phyloP scores from a whole-genome alignment of 1,139 yeast species.

The Nakaseomyces uthaithaninus region DNA sequence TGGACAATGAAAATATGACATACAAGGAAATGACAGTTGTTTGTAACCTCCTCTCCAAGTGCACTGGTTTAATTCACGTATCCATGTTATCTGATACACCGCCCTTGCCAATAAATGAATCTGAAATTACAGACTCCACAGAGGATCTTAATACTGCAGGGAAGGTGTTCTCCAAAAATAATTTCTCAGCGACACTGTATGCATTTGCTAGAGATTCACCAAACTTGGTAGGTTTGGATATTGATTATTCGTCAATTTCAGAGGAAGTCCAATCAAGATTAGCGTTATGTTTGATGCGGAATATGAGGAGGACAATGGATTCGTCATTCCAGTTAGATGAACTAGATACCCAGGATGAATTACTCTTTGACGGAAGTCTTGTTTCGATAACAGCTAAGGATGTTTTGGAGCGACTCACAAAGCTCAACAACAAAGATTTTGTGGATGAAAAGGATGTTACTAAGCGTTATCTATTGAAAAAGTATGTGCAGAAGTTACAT shows the following conservation, averaged over 20 bases:
- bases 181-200: conserved; percentile 52
- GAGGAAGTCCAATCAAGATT: conserved; percentile 66
- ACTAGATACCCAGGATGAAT: conserved; percentile 36
- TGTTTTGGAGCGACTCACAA: conserved; percentile 35
- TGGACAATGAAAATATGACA: conserved; percentile 62
- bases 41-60: conserved; percentile 59
- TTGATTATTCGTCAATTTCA: conserved; percentile 58
- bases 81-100: conserved; percentile 39
- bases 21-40: conserved; percentile 48
- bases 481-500: conserved; percentile 44
- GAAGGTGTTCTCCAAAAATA: conserved; percentile 30
- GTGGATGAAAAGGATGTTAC: conserved; percentile 32
- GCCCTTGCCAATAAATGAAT: conserved; percentile 1
- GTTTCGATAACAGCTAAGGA: conserved; percentile 59
- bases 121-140: not conserved
- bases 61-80: conserved; percentile 59
- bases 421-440: conserved; percentile 17
- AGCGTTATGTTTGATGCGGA: conserved; percentile 72
- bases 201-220: conserved; percentile 59
- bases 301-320: conserved; percentile 56
- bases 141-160: not conserved
- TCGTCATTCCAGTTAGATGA: conserved; percentile 33
- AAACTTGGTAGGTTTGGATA: conserved; percentile 58
- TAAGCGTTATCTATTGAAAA: conserved; percentile 34
- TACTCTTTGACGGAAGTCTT: conserved; percentile 44